These are phyloP conservation scores for Allium cepa DNA, from an alignment of 106 monocot species.

Conservation along the genomic window DNA sequence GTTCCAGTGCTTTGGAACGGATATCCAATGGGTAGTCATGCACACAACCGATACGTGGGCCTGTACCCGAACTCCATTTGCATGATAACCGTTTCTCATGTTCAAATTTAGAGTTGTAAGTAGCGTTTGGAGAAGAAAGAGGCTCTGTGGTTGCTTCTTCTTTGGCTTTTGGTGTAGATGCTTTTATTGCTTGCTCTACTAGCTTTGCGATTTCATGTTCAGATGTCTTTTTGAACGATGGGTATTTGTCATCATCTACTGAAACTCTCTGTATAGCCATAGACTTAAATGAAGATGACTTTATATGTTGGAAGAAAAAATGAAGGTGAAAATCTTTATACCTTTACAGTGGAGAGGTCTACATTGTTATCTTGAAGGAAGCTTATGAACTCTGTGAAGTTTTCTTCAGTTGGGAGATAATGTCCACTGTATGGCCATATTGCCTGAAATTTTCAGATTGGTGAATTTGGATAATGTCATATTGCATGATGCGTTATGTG, in stretches of 20 bases:
- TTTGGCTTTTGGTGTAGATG: background rate
- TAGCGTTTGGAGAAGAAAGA: background rate
- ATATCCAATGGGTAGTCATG: constrained; percentile 73
- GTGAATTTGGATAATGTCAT: background rate
- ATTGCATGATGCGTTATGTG: background rate
- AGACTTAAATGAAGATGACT: background rate
- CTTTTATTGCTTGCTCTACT: constrained; percentile 13
- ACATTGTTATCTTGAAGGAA: constrained; percentile 57
- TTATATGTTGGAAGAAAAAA: background rate
- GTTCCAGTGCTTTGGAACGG: constrained; percentile 66
- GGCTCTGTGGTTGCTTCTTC: constrained; percentile 7
- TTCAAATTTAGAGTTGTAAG: constrained; percentile 4
- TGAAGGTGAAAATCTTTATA: constrained; percentile 13
- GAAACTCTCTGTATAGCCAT: constrained; percentile 28
- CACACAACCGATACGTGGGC: constrained; percentile 72
- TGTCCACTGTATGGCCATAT: constrained; percentile 92
- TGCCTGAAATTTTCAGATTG: constrained; percentile 18
- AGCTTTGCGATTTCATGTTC: constrained; percentile 1
- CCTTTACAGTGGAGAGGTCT: constrained; percentile 67
- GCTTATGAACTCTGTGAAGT: constrained; percentile 78
- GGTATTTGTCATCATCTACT: constrained; percentile 26
- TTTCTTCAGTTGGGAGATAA: constrained; percentile 88
- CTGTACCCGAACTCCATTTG: constrained; percentile 62
- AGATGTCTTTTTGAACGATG: constrained; percentile 15
- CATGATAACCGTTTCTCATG: constrained; percentile 8